Base-by-base conservation (phyloP, 2,329 filamentous ascomycete genomes). In the Pseudopyrenochaeta lycopersici region DNA sequence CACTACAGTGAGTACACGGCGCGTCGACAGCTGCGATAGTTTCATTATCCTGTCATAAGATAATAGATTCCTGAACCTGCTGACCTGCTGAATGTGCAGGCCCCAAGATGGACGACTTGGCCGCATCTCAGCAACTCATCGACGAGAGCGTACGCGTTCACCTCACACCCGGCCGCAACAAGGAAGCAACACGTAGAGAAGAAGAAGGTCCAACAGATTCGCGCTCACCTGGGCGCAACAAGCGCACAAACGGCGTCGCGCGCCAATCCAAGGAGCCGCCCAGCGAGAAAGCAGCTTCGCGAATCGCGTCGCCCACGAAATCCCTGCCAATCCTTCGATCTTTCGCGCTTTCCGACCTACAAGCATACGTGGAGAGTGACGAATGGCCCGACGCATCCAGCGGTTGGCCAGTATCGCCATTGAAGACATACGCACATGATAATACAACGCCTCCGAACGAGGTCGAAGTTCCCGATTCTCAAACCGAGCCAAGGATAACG, bases 101-200 rank as follows among this genome's bases (percentile, higher is more conserved):
- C 32, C 60, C 63, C 1, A 48, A 49, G 2, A 60, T 60, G 55
- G 64, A 67, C 44, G 60, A 66, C 47, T 32, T 57, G 21, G 56
- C 58, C 10, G 64, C 64, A 7, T 60, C 59, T 21, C 59, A 62
- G 46, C 64, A 67, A 29, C 62, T 67, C 30, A 54, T 63, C 31
- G 59, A 53, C 33, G 64, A 66, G 41, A 32, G 20, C 15, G 57
- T 44, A 31, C 44, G 38, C 45, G 52, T 49, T 18, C 11, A 48
- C 7, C 46, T 48, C 30, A 43, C 30, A 12, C 29, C 30, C 10
- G 38, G 18, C 27, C n/a, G 33, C 39, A 15, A 45, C 15, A 20
- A 33, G n/a, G 17, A 46, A 9, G 12, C 41, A 30, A 18, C n/a
- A 33, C 9, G 9, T 4, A 27, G 4, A 5, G 9, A 39, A 10